Percentiles rank a stretch among this genome's conserved stretches.
These are phyloP conservation scores for Adansonia rubrostipa DNA, from an alignment of 441 rosid genomes.

Conservation along the genomic window DNA sequence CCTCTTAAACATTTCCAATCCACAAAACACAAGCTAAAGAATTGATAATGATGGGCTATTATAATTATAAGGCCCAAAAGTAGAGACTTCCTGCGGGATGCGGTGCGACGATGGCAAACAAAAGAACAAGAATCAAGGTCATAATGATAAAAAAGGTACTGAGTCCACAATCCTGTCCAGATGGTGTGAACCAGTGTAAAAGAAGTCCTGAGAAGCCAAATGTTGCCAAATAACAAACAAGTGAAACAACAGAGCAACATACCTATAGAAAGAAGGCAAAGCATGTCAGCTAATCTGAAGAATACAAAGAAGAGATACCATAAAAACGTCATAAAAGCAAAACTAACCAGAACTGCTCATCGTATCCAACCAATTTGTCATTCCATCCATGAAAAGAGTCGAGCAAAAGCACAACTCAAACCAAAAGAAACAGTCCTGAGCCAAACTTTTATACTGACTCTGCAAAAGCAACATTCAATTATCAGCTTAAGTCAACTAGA, in stretches of 20 bases:
- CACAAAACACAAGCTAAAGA: not conserved
- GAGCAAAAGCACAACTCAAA: slow-evolving; percentile 95
- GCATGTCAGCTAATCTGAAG: not conserved
- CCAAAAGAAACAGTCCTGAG: slow-evolving; percentile 91
- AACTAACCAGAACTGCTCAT: slow-evolving; percentile 95
- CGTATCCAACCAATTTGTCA: slow-evolving; percentile 93
- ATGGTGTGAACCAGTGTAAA: slow-evolving; percentile 91
- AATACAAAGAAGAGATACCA: slow-evolving; percentile 12
- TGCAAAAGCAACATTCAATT: slow-evolving; percentile 35
- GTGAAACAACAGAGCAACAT: slow-evolving; percentile 71
- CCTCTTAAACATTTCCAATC: not conserved
- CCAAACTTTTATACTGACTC: slow-evolving; percentile 91
- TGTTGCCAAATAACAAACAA: slow-evolving; percentile 77
- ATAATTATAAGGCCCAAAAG: slow-evolving; percentile 5
- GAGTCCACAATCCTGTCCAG: slow-evolving; percentile 93
- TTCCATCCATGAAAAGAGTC: slow-evolving; percentile 98
- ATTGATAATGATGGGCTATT: not conserved
- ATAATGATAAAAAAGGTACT: slow-evolving; percentile 78
- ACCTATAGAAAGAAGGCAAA: slow-evolving; percentile 51
- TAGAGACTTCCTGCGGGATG: slow-evolving; percentile 83
- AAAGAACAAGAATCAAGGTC: slow-evolving; percentile 63
- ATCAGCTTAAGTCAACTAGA: not conserved
- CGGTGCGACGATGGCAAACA: slow-evolving; percentile 74
- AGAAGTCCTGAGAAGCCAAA: slow-evolving; percentile 92
- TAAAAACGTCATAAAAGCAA: not conserved